Evolutionary conservation across 805 yeast genomes (phyloP).

Genomic region (Maudiozyma saulgeensis): DNA sequence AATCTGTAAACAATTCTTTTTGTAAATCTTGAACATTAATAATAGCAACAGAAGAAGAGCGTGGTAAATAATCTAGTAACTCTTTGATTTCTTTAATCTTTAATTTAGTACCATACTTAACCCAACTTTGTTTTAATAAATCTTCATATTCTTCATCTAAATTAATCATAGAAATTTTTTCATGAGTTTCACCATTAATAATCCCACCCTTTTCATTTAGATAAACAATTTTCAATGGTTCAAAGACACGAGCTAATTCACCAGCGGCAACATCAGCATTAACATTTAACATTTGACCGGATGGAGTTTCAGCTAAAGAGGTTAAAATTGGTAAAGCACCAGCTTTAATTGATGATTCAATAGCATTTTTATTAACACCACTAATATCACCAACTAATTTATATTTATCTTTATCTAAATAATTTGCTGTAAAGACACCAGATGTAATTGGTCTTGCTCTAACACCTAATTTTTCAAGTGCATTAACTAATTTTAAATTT

Average conservation of each 20-base stretch:
- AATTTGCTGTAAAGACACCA: slow-evolving; percentile 92
- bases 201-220: slow-evolving; percentile 97
- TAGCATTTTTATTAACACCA: slow-evolving; percentile 77
- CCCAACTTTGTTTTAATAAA: slow-evolving; percentile 91
- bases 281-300: slow-evolving; percentile 93
- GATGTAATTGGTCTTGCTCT: slow-evolving; percentile 98
- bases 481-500: slow-evolving; percentile 88
- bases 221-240: slow-evolving; percentile 93
- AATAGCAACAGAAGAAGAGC: slow-evolving; percentile 96
- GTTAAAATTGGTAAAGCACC: slow-evolving; percentile 96
- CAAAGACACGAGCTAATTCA: slow-evolving; percentile 91
- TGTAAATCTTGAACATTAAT: slow-evolving; percentile 91
- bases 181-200: slow-evolving; percentile 83
- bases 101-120: slow-evolving; percentile 94
- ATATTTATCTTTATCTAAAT: slow-evolving; percentile 82
- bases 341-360: slow-evolving; percentile 89
- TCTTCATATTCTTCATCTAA: slow-evolving; percentile 93
- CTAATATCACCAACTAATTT: slow-evolving; percentile 86
- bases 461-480: slow-evolving; percentile 92
- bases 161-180: slow-evolving; percentile 81
- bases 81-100: slow-evolving; percentile 96
- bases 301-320: slow-evolving; percentile 90
- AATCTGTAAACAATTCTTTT: slow-evolving; percentile 94
- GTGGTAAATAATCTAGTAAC: slow-evolving; percentile 83
- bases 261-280: slow-evolving; percentile 99